Conservation (phyloP, 176 grass and related monocot species). For the Triticum turgidum region DNA sequence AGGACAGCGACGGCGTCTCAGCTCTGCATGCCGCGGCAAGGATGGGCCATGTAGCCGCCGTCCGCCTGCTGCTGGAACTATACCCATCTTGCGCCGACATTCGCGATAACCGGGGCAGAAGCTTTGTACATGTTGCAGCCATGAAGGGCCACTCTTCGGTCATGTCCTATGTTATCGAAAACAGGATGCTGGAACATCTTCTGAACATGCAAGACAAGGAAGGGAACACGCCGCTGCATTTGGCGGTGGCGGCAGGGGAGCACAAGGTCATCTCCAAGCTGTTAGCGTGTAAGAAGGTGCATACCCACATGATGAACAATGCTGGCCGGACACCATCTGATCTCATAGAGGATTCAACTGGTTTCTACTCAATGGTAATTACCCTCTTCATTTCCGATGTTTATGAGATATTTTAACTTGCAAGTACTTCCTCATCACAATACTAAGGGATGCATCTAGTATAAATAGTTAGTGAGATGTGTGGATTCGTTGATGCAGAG, state of each 20-base stretch:
- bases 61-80: constrained; percentile 1
- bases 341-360: background rate
- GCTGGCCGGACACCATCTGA: constrained; percentile 33
- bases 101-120: constrained; percentile 26
- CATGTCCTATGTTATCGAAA: background rate
- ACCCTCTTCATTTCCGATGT: background rate
- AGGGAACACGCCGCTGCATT: constrained; percentile 45
- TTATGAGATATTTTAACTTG: background rate
- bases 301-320: constrained; percentile 43
- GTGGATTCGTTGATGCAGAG: background rate
- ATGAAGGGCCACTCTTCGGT: constrained; percentile 4
- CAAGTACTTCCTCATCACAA: background rate
- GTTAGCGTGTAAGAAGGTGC: background rate
- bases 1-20: constrained; percentile 25
- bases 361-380: constrained; percentile 52
- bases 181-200: background rate
- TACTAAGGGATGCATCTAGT: background rate
- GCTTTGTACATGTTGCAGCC: constrained; percentile 39
- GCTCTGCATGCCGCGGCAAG: constrained; percentile 29
- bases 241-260: constrained; percentile 22
- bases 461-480: no score
- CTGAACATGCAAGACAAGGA: constrained; percentile 41
- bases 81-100: constrained; percentile 41
- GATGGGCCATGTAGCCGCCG: constrained; percentile 28
- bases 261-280: constrained; percentile 11